A percentile compares a stretch with the other conserved stretches of the same genome.
Conservation (phyloP, 192 early-diverging fungal genomes). For the Coemansia brasiliensis region DNA sequence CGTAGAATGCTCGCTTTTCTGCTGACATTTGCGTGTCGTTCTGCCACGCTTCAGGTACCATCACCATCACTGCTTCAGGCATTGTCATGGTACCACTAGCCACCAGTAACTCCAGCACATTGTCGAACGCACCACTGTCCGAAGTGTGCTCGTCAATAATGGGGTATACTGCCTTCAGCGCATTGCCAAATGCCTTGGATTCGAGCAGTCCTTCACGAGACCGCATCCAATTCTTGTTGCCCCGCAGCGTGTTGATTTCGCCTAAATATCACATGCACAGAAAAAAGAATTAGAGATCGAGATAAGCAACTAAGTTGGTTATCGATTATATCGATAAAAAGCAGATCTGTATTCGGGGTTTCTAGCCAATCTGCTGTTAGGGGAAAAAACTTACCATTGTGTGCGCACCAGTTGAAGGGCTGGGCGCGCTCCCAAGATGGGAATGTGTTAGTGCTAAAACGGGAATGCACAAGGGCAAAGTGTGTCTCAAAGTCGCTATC, state of each 20-base stretch:
- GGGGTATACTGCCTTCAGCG: constrained; percentile 79
- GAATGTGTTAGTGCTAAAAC: constrained; percentile 99
- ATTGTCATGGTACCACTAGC: constrained; percentile 87
- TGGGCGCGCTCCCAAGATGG: constrained; percentile 99
- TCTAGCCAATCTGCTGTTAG: background rate
- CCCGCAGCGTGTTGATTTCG: constrained; percentile 98
- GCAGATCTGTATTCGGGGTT: background rate
- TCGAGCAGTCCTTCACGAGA: constrained; percentile 93
- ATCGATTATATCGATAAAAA: constrained; percentile 2
- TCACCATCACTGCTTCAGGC: constrained; percentile 97
- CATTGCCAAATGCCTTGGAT: constrained; percentile 77
- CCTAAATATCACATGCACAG: constrained; percentile 33
- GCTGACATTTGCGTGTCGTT: constrained; percentile 77
- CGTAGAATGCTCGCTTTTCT: constrained; percentile 91
- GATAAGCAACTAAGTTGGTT: no score
- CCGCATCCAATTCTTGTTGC: constrained; percentile 99
- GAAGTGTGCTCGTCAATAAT: constrained; percentile 95
- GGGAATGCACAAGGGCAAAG: constrained; percentile 96
- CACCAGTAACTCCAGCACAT: constrained; percentile 92
- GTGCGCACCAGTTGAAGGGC: constrained; percentile 96
- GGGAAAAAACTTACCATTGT: constrained; percentile 84
- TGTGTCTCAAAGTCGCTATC: constrained; percentile 82
- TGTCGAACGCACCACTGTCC: constrained; percentile 96
- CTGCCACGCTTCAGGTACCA: constrained; percentile 99
- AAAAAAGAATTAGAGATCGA: no score